phyloP scores from a whole-genome alignment of 2,329 filamentous ascomycete genomes.

The Alternaria burnsii region DNA sequence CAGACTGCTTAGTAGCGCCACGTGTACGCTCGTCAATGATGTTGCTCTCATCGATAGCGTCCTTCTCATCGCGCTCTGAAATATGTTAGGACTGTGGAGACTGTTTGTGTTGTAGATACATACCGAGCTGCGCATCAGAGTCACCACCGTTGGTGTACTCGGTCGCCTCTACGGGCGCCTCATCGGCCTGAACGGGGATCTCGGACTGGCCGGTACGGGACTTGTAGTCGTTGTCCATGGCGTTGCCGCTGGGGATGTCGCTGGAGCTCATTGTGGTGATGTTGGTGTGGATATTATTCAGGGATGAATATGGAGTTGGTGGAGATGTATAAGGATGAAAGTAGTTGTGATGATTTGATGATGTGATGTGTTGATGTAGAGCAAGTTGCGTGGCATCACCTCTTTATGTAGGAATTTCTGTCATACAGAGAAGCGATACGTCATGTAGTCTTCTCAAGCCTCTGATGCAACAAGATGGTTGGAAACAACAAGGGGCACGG shows the following conservation, averaged over 20 bases:
- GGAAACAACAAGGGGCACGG: neutral
- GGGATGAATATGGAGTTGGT: neutral
- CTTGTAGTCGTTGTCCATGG: slow-evolving; percentile 57
- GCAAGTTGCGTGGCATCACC: neutral
- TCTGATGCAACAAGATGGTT: neutral
- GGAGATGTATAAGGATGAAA: neutral
- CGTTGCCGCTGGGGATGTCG: slow-evolving; percentile 45
- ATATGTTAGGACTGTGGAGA: neutral
- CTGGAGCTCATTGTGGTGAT: slow-evolving; percentile 42
- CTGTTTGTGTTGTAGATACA: slow-evolving; percentile 7
- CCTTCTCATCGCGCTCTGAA: slow-evolving; percentile 57
- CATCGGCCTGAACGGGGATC: slow-evolving; percentile 59
- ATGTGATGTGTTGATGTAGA: neutral
- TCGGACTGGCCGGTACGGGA: slow-evolving; percentile 56
- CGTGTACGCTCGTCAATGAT: slow-evolving; percentile 59
- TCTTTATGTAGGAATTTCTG: slow-evolving; percentile 7
- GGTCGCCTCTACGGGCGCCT: slow-evolving; percentile 52
- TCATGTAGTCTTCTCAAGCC: slow-evolving; percentile 6
- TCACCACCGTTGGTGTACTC: slow-evolving; percentile 59
- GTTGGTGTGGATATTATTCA: neutral
- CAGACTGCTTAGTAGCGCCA: slow-evolving; percentile 56
- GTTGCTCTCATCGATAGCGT: slow-evolving; percentile 59
- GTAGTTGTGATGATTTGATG: neutral
- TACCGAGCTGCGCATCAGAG: slow-evolving; percentile 59
- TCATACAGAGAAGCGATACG: neutral